These are phyloP conservation scores for Phytophthora aleatoria DNA, from an alignment of 352 stramenopile genomes.

Conservation along the genomic window DNA sequence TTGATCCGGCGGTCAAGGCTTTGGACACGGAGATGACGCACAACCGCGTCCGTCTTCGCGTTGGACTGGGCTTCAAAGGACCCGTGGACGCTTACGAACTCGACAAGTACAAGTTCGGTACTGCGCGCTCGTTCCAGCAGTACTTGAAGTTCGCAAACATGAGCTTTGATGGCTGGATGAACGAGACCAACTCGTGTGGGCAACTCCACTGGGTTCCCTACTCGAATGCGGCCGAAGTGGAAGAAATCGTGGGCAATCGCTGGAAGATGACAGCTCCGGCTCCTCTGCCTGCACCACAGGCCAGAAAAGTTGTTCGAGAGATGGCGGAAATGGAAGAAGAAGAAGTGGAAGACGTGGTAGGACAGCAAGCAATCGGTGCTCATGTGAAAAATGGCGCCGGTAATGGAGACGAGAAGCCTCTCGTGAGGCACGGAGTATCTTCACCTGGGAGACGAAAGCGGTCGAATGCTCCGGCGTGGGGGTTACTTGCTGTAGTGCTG, in stretches of 20 bases:
- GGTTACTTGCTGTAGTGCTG: conserved; percentile 48
- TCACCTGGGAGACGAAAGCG: conserved; percentile 10
- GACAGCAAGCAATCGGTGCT: conserved; percentile 19
- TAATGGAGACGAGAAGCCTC: conserved; percentile 29
- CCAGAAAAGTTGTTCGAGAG: conserved; percentile 12
- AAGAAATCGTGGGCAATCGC: conserved; percentile 46
- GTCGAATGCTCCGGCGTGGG: conserved; percentile 39
- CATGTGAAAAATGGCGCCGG: conserved; percentile 40
- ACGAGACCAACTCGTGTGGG: conserved; percentile 56
- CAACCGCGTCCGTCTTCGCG: conserved; percentile 54
- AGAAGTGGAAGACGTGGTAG: conserved; percentile 14
- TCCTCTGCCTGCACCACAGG: conserved; percentile 3
- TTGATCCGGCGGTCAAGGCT: conserved; percentile 38
- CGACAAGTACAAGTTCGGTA: conserved; percentile 54
- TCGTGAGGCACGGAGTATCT: conserved; percentile 38
- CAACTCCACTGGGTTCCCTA: conserved; percentile 72
- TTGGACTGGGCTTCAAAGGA: conserved; percentile 55
- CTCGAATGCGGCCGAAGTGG: conserved; percentile 42
- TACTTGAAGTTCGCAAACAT: conserved; percentile 64
- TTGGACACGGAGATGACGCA: conserved; percentile 52
- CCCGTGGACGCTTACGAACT: conserved; percentile 55
- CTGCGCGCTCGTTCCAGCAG: conserved; percentile 49
- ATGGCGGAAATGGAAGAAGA: conserved; percentile 16
- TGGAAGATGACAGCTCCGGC: conserved; percentile 39
- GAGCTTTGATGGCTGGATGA: conserved; percentile 46